Evolutionary conservation across 148 eudicot genomes (phyloP), one percentile per base, ranked within the genome.

Genomic region (Dysphania ambrosioides): DNA sequence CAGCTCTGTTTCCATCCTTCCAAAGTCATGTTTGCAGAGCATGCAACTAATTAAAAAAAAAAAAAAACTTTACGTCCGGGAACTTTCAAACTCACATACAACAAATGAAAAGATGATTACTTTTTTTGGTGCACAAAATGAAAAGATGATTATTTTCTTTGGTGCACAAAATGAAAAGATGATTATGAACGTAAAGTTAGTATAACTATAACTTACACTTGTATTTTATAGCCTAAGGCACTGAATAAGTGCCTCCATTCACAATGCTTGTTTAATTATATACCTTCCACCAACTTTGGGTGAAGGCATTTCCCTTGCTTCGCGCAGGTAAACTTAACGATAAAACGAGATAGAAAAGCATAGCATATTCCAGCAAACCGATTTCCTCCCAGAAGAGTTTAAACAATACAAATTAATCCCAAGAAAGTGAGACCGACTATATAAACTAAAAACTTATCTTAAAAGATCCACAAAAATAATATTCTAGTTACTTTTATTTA

Each of bases 311-410:
- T 26, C 63, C 69, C 62, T 72, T 51, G 83, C 67, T 75, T 71
- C n/a, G 72, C 79, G 67, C 83, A 75, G 71, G 72, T 75, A 80
- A 55, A 71, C 79, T 80, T 80, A 66, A 72, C 76, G 66, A 30
- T 69, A 65, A 36, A 65, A 71, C 36, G 58, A 58, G 59, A 57
- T 68, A 31, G 72, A 66, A 44, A 57, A 80, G 56, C 78, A 66
- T 69, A 66, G n/a, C n/a, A n/a, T n/a, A 75, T 73, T 79, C 70
- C 66, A 61, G 34, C 61, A 55, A 24, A 67, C 70, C 62, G 64
- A 74, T 31, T 44, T 71, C 81, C 81, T 71, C 74, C 79, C 86
- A 77, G 83, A 75, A 80, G 74, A 79, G 55, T 77, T 68, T 61
- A 5, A 60, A 70, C 47, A 51, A 38, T 32, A 56, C 29, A 71